Base-by-base conservation (phyloP, 2,329 filamentous ascomycete genomes). In the Cordyceps fumosorosea region DNA sequence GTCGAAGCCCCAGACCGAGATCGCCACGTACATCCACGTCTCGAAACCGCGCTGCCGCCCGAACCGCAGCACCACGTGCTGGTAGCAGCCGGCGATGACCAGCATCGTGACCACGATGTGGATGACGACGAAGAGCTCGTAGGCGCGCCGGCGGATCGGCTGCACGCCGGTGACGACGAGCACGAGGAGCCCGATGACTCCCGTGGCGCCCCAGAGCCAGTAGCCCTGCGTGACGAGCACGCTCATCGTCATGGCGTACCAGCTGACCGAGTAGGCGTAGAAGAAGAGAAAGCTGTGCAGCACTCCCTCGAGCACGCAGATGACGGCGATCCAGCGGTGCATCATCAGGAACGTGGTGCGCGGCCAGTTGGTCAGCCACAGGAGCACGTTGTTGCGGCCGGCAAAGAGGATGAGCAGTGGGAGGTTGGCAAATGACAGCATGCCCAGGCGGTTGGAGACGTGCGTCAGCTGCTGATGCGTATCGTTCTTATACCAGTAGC, bases 331-430 rank as follows among this genome's bases (percentile, higher is more conserved):
- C 77, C 77, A 81, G 18, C 79, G 76, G 66, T 83, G 80, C 2
- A 81, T 68, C 3, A 81, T 65, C 16, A 81, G 57, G 64, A 73
- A 81, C 1, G 80, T 82, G 0, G 73, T 73, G 62, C 80, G 75
- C 1, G 71, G 74, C 78, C 79, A 81, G 65, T 78, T 73, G 3
- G 79, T 80, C 3, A 79, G 55, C 70, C 72, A 76, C 0, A 80
- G 70, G 0, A 80, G 71, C 8, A 80, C 26, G 64, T 79, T 80
- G 67, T 81, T 80, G 5, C 79, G 71, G 2, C 73, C 68, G 1
- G 75, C 69, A 64, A 75, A 79, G 8, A 81, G 72, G 18, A 80
- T 66, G 1, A 76, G 51, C 0, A 80, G 66, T 0, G 76, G 72
- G 0, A 76, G 48, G 50, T 75, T 71, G n/a, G 72, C 73, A 62